Evolutionary conservation across 805 yeast genomes (phyloP).

Genomic region (Cyberlindnera mrakii): DNA sequence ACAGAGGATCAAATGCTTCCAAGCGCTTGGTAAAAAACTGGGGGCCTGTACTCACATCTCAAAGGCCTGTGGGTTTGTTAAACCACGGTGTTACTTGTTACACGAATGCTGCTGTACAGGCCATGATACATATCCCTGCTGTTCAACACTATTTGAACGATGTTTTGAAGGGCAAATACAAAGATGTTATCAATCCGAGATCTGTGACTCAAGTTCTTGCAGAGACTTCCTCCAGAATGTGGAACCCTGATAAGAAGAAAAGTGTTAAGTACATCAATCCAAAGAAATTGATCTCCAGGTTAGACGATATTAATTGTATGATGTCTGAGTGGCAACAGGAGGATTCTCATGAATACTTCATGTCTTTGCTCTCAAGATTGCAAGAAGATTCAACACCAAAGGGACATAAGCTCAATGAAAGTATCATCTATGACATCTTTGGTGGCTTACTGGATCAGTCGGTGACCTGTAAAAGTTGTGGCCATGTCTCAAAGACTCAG

Average conservation of each 20-base stretch:
- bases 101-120: slow-evolving; percentile 92
- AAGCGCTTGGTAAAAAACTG: slow-evolving; percentile 65
- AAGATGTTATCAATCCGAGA: slow-evolving; percentile 37
- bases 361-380: slow-evolving; percentile 80
- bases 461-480: slow-evolving; percentile 78
- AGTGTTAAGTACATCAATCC: slow-evolving; percentile 59
- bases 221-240: slow-evolving; percentile 62
- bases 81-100: slow-evolving; percentile 96
- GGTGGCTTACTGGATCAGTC: slow-evolving; percentile 86
- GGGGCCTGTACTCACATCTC: slow-evolving; percentile 41
- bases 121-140: slow-evolving; percentile 87
- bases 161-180: slow-evolving; percentile 48
- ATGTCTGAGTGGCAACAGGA: slow-evolving; percentile 98
- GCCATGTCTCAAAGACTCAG: slow-evolving; percentile 75
- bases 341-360: slow-evolving; percentile 94
- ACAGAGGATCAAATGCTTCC: slow-evolving; percentile 59
- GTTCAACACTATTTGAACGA: slow-evolving; percentile 75
- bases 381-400: slow-evolving; percentile 92
- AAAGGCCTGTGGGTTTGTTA: slow-evolving; percentile 62
- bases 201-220: slow-evolving; percentile 66
- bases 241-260: slow-evolving; percentile 42
- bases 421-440: slow-evolving; percentile 86
- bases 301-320: slow-evolving; percentile 88
- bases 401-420: slow-evolving; percentile 75
- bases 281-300: slow-evolving; percentile 57